Evolutionary conservation across 495 filamentous ascomycete species (phyloP).

Genomic region (Alectoria sarmentosa): DNA sequence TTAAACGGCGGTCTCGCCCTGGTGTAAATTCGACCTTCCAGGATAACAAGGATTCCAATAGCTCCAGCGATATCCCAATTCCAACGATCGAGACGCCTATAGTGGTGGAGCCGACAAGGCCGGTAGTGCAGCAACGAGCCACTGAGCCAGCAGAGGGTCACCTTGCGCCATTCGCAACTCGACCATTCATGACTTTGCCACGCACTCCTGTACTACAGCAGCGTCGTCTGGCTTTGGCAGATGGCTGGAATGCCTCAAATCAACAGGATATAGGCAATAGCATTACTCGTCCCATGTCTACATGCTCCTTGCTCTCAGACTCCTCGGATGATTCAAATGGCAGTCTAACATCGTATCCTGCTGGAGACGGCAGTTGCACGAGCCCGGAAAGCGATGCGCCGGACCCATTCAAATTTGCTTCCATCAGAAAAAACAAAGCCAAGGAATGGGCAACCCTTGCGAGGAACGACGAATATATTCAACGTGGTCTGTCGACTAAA

Average conservation of each 20-base stretch:
- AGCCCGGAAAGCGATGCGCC: conserved; percentile 56
- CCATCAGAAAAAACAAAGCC: conserved; percentile 34
- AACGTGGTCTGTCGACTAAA: conserved; percentile 14
- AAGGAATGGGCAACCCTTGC: conserved; percentile 35
- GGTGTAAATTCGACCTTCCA: conserved; percentile 38
- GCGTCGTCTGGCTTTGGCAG: conserved; percentile 33
- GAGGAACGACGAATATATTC: conserved; percentile 22
- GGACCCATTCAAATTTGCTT: conserved; percentile 46
- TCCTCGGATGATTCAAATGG: conserved; percentile 63
- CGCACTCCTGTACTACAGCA: conserved; percentile 58
- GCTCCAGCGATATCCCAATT: conserved; percentile 40
- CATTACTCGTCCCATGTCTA: conserved; percentile 50
- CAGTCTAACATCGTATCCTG: conserved; percentile 56
- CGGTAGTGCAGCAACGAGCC: conserved; percentile 19
- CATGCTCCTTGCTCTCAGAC: conserved; percentile 57
- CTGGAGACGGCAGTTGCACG: conserved; percentile 60
- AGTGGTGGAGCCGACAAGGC: conserved; percentile 24
- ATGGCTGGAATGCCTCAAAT: conserved; percentile 31
- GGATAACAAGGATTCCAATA: conserved; percentile 33
- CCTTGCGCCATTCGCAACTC: conserved; percentile 43
- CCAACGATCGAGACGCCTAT: conserved; percentile 57
- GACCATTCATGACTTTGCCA: conserved; percentile 46
- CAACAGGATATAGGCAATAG: conserved; percentile 31
- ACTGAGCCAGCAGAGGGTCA: conserved; percentile 32
- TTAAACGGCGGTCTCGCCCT: conserved; percentile 41